Evolutionary conservation across 768 basidiomycete species (phyloP), one percentile per base, ranked within the genome.

Genomic region (Lactifluus subvellereus): DNA sequence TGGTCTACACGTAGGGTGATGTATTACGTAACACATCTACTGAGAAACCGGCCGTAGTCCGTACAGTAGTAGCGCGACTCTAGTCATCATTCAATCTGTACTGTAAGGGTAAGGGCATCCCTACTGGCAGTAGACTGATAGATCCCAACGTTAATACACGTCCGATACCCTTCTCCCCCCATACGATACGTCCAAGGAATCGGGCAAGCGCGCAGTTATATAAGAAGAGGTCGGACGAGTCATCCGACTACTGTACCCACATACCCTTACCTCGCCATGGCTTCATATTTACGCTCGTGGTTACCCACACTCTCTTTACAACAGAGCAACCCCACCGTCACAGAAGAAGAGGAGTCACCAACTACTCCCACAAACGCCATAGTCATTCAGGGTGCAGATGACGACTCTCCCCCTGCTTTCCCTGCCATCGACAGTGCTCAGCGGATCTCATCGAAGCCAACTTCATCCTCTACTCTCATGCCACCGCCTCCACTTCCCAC

Each of bases 371-470:
- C 56, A 66, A 78, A 71, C 65, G 76, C 71, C 76, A 75, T 11
- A 76, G 71, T 14, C 70, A 72, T 57, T 11, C 76, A 74, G 47
- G 72, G 71, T 64, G 74, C 79, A 57, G 76, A 74, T 59, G 80
- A 86, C 62, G 83, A 91, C 67, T 68, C 69, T 13, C 85, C 90
- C 7, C 90, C 91, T 11, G 82, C 85, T 1, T 93, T 93, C 71
- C 91, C 91, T 30, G 82, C 80, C 56, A 75, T 84, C 4, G 79
- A 79, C 70, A 91, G 90, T 65, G 87, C 85, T 4, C 91, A 93
- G 69, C 83, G 90, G 32, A 76, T 80, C 27, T 66, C 66, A 9
- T 54, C 55, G 32, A 55, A 51, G 5, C 38, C 53, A 18, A 45
- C 14, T 9, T 8, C 64, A 27, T 22, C 45, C 10, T 67, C 66